phyloP scores from a whole-genome alignment of 352 stramenopile species.

The Globisporangium rhizosaccharum region DNA sequence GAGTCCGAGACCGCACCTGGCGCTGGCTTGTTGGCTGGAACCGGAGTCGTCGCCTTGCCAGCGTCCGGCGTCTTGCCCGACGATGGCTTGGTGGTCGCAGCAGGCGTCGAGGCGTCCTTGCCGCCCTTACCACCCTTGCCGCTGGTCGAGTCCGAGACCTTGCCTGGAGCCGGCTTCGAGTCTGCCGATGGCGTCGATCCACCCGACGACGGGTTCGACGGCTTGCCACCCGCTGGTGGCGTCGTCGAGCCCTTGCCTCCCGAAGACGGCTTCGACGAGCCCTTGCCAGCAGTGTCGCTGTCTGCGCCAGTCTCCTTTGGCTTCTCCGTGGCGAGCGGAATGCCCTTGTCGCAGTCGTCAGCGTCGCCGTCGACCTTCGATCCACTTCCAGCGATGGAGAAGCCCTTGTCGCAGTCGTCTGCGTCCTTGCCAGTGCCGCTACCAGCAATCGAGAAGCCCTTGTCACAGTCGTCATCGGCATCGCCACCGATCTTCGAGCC shows the following conservation, averaged over 20 bases:
- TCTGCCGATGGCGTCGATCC: slow-evolving; percentile 5
- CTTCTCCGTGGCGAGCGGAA: slow-evolving; percentile 12
- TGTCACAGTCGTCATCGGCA: slow-evolving; percentile 11
- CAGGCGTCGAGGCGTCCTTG: background rate
- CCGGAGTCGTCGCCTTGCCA: slow-evolving; percentile 2
- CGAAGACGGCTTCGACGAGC: slow-evolving; percentile 1
- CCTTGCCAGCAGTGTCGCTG: slow-evolving; percentile 5
- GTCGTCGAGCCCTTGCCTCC: slow-evolving; percentile 7
- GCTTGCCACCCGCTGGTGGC: slow-evolving; percentile 2
- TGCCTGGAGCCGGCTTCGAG: slow-evolving; percentile 7
- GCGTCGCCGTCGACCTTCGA: slow-evolving; percentile 1
- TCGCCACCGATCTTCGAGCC: slow-evolving; percentile 12
- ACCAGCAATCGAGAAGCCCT: slow-evolving; percentile 16
- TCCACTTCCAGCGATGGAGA: slow-evolving; percentile 5
- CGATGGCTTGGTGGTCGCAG: slow-evolving; percentile 1
- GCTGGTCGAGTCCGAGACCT: slow-evolving; percentile 4
- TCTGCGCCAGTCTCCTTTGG: slow-evolving; percentile 2
- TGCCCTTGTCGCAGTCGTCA: slow-evolving; percentile 14
- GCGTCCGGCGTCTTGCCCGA: slow-evolving; percentile 4
- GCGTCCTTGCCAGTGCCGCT: slow-evolving; percentile 14
- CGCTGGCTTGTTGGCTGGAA: slow-evolving; percentile 5
- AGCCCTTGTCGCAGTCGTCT: slow-evolving; percentile 14
- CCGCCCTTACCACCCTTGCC: slow-evolving; percentile 5
- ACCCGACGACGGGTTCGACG: slow-evolving; percentile 3
- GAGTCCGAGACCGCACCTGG: slow-evolving; percentile 8